Conservation (phyloP, 2,329 filamentous ascomycete species). For the Colletotrichum gigasporum region DNA sequence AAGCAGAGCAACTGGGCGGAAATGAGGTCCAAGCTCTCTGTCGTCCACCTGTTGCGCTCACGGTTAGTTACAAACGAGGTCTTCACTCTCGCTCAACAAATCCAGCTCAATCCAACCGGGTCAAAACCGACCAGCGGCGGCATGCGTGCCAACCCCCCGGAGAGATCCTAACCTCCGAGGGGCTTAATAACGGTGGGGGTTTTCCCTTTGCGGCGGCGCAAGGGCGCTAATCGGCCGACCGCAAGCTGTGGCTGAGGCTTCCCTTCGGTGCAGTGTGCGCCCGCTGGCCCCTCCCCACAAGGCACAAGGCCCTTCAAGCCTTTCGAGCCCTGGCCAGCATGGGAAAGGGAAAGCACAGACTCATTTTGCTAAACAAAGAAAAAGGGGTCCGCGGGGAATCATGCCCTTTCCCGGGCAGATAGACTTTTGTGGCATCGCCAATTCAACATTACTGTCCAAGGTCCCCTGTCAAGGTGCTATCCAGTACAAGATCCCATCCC, state of each 20-base stretch:
- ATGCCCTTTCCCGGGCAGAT: constrained; percentile 8
- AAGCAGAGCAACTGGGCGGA: constrained; percentile 3
- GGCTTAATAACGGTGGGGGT: constrained; percentile 1
- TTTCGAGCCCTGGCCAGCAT: neutral
- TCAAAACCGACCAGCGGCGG: no score
- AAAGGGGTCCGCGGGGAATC: constrained; percentile 22
- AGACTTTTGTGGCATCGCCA: constrained; percentile 23
- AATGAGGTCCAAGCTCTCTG: constrained; percentile 19
- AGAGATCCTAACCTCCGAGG: neutral
- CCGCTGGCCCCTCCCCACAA: neutral
- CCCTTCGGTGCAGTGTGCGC: neutral
- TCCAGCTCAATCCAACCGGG: neutral
- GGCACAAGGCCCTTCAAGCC: constrained; percentile 12
- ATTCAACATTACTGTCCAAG: constrained; percentile 26
- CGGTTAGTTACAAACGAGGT: no score
- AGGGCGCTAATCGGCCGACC: neutral
- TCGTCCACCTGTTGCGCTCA: no score
- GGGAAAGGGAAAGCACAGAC: constrained; percentile 11
- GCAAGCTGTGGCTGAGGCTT: constrained; percentile 6
- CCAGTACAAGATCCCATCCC: neutral
- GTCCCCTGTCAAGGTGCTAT: neutral
- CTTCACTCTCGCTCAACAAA: constrained; percentile 1
- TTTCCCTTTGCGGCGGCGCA: neutral
- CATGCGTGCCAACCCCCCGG: neutral
- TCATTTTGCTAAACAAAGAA: neutral